A percentile compares a stretch with the other conserved stretches of the same genome.
Conservation (phyloP, 495 filamentous ascomycete genomes). For the Aspergillus sparsus region DNA sequence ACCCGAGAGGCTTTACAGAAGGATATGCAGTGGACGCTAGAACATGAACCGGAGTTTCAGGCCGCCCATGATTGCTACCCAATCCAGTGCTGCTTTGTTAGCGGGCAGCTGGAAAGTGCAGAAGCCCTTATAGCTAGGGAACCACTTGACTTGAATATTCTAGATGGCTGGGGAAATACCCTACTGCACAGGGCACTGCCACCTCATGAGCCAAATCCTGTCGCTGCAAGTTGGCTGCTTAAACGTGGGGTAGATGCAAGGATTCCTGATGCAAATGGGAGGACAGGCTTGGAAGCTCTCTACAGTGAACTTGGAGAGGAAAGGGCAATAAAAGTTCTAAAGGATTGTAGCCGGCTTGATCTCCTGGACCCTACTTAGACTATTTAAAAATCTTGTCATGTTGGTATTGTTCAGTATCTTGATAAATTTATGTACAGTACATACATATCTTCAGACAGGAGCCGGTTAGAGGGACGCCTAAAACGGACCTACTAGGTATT, state of each 20-base stretch:
- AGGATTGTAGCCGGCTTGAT: neutral
- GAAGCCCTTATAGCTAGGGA: neutral
- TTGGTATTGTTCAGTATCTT: no score
- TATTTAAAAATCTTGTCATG: no score
- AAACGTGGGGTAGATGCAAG: neutral
- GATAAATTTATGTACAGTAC: no score
- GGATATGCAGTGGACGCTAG: neutral
- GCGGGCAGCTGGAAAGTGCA: neutral
- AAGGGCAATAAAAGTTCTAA: neutral
- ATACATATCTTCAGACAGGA: no score
- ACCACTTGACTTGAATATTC: neutral
- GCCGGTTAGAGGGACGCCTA: no score
- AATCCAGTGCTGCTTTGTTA: neutral
- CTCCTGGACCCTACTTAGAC: neutral
- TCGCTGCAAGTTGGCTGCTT: neutral
- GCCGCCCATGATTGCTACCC: neutral
- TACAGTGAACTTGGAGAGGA: neutral
- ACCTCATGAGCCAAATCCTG: neutral
- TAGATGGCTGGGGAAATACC: neutral
- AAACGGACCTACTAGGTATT: no score
- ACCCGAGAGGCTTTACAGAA: no score
- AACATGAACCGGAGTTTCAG: neutral
- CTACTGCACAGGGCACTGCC: neutral
- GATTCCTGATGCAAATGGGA: neutral
- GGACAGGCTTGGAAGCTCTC: neutral